A percentile compares a stretch with the other conserved stretches of the same genome.
Conservation (phyloP, 2,329 filamentous ascomycete genomes). For the Aspergillus cejpii region DNA sequence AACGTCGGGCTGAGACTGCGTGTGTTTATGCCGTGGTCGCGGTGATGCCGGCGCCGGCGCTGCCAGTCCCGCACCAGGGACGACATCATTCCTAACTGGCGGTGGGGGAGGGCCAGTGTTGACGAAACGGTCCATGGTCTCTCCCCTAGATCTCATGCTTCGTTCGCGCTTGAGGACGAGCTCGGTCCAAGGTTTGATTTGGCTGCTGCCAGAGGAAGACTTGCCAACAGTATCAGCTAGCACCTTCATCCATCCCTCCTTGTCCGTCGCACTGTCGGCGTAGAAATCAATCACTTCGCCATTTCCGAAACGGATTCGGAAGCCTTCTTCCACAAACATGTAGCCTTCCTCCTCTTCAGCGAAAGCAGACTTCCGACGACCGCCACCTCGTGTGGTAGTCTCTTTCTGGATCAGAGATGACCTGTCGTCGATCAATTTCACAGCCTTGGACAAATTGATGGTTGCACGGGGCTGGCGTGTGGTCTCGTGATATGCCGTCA, state of each 20-base stretch:
- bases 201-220: conserved; percentile 36
- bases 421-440: conserved; percentile 88
- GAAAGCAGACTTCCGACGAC: conserved; percentile 86
- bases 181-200: conserved; percentile 55
- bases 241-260: conserved; percentile 91
- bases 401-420: conserved; percentile 76
- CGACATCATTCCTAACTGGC: conserved; percentile 20
- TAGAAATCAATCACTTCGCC: conserved; percentile 99
- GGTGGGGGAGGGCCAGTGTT: conserved; percentile 19
- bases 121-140: conserved; percentile 23
- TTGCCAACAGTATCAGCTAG: conserved; percentile 65
- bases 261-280: conserved; percentile 77
- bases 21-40: conserved; percentile 36
- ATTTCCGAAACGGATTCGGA: conserved; percentile 97
- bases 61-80: conserved; percentile 20
- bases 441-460: conserved; percentile 91
- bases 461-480: conserved; percentile 92
- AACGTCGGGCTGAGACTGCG: conserved; percentile 36
- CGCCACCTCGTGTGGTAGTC: conserved; percentile 66
- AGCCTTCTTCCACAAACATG: conserved; percentile 98
- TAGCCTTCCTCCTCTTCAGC: conserved; percentile 98
- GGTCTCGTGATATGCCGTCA: conserved; percentile 93
- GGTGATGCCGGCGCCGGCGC: conserved; percentile 27
- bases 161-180: conserved; percentile 50
- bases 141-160: conserved; percentile 30